phyloP scores from a whole-genome alignment of 495 filamentous ascomycete species.

The Penicillium bovifimosum region DNA sequence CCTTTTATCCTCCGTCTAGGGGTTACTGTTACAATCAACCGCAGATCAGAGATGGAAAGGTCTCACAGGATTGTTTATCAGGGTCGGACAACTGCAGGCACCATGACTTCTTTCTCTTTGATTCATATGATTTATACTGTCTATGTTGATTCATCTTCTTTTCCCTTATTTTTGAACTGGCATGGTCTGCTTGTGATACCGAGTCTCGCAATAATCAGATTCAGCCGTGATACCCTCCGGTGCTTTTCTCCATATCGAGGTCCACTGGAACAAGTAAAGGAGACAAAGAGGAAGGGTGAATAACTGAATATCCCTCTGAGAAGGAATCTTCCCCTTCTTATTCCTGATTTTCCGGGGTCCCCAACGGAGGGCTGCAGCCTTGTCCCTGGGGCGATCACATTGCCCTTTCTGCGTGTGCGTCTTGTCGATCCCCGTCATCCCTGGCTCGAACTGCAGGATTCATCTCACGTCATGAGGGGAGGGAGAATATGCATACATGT shows the following conservation, averaged over 20 bases:
- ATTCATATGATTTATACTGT: background rate
- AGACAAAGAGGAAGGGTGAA: too few species aligned
- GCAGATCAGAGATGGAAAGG: constrained; percentile 11
- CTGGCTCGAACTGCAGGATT: constrained; percentile 23
- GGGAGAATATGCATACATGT: too few species aligned
- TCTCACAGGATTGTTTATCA: constrained; percentile 16
- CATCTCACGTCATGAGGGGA: constrained; percentile 12
- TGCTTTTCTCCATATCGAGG: background rate
- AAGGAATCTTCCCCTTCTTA: constrained; percentile 8
- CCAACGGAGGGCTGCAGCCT: constrained; percentile 26
- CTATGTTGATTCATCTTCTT: background rate
- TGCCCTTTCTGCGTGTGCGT: constrained; percentile 14
- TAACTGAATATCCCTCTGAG: constrained; percentile 5
- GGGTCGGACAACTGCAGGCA: constrained; percentile 21
- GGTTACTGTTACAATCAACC: constrained; percentile 26
- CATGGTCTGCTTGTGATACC: background rate
- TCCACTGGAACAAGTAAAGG: too few species aligned
- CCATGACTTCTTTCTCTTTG: background rate
- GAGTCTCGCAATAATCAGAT: background rate
- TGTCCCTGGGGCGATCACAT: constrained; percentile 11
- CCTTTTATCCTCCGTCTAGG: constrained; percentile 25
- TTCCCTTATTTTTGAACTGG: background rate
- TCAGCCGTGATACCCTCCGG: background rate
- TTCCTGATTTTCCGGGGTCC: constrained; percentile 23
- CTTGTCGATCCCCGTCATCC: constrained; percentile 19